phyloP scores from a whole-genome alignment of 129 eudicot genomes.

The Chrysanthemum seticuspe region DNA sequence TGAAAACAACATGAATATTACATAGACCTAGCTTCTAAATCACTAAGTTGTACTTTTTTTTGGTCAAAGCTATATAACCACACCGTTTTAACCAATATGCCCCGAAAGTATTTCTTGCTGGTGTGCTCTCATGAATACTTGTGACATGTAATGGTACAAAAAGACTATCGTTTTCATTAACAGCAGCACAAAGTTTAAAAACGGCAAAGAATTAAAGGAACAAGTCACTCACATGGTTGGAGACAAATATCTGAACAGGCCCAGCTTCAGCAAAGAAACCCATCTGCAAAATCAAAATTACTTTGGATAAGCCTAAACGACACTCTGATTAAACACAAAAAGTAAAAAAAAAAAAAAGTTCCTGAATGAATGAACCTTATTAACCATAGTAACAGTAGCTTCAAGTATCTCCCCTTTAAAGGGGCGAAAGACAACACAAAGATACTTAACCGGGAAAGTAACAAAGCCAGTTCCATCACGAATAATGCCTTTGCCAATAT shows the following conservation, averaged over 20 bases:
- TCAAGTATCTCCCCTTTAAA: slow-evolving; percentile 96
- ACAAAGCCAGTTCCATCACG: slow-evolving; percentile 96
- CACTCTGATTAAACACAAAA: too few species aligned
- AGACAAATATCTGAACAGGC: slow-evolving; percentile 90
- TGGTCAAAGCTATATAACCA: too few species aligned
- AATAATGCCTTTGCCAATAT: slow-evolving; percentile 85
- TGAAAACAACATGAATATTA: too few species aligned
- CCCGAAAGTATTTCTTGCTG: too few species aligned
- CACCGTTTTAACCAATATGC: too few species aligned
- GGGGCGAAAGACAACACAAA: slow-evolving; percentile 88
- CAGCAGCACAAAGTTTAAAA: not conserved
- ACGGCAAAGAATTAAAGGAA: not conserved
- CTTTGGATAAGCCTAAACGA: too few species aligned
- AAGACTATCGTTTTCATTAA: too few species aligned
- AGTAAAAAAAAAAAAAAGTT: too few species aligned
- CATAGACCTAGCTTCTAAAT: too few species aligned
- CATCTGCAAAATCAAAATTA: slow-evolving; percentile 54
- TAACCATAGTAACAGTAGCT: slow-evolving; percentile 98
- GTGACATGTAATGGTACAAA: too few species aligned
- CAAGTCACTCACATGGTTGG: slow-evolving; percentile 70
- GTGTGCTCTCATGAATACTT: too few species aligned
- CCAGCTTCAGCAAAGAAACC: slow-evolving; percentile 98
- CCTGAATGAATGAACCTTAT: slow-evolving; percentile 51
- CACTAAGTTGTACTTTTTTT: too few species aligned
- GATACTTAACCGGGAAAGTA: slow-evolving; percentile 87